Evolutionary conservation across 805 yeast species (phyloP).

Genomic region (Ogataea wickerhamii): DNA sequence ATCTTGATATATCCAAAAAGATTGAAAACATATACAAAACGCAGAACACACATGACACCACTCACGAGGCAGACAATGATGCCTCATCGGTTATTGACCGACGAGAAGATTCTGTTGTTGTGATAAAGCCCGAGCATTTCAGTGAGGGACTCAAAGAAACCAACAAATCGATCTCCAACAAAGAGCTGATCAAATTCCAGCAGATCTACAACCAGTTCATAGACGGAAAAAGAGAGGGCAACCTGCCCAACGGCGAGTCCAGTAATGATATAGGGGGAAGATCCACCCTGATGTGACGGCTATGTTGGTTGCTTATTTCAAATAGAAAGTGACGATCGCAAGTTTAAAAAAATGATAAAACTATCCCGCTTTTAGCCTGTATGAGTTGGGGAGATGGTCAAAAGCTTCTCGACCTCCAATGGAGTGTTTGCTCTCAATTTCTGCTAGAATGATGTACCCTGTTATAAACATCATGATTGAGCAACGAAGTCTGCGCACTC

Average conservation of each 20-base stretch:
- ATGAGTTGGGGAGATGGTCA: background rate
- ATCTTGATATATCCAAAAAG: conserved; percentile 17
- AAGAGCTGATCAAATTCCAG: conserved; percentile 61
- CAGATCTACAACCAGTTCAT: conserved; percentile 69
- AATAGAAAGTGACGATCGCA: no score
- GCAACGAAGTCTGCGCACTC: no score
- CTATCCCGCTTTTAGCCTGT: no score
- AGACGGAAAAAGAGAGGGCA: conserved; percentile 64
- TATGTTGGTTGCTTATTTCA: no score
- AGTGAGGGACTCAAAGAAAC: conserved; percentile 65
- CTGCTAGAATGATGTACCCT: no score
- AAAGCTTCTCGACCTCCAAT: background rate
- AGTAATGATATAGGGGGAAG: conserved; percentile 83
- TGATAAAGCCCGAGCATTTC: conserved; percentile 54
- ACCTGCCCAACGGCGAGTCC: conserved; percentile 82
- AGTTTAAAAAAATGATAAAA: no score
- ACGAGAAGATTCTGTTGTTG: conserved; percentile 33
- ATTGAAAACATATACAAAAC: conserved; percentile 20
- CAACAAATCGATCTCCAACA: conserved; percentile 80
- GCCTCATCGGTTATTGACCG: conserved; percentile 2
- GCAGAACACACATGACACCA: conserved; percentile 22
- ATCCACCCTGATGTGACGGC: conserved; percentile 65
- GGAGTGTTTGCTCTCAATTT: background rate
- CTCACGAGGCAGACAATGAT: conserved; percentile 20
- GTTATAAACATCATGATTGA: no score